phyloP scores from a whole-genome alignment of 441 rosid species.

The Raphanus hybrid region DNA sequence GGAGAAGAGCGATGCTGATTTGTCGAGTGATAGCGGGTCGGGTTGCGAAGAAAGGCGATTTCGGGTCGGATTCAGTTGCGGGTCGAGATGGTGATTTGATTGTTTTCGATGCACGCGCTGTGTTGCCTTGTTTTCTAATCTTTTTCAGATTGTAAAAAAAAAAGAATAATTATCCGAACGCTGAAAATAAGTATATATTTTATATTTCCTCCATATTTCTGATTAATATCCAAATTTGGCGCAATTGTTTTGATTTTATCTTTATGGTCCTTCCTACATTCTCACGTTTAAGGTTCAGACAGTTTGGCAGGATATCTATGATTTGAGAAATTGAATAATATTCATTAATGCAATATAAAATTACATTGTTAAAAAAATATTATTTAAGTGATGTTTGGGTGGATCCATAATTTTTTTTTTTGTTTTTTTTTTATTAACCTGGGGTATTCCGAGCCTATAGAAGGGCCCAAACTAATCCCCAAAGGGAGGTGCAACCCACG shows the following conservation, averaged over 20 bases:
- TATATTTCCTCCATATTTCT: not conserved
- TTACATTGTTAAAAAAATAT: not conserved
- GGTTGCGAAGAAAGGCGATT: slow-evolving; percentile 60
- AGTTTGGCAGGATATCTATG: slow-evolving; percentile 5
- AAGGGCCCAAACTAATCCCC: too few relatives aligned
- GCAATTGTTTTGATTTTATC: not conserved
- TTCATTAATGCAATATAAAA: not conserved
- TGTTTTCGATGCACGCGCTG: slow-evolving; percentile 86
- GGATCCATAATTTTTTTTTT: not conserved
- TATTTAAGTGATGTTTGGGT: not conserved
- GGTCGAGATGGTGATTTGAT: slow-evolving; percentile 78
- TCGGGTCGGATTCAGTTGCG: slow-evolving; percentile 75
- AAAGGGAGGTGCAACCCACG: too few relatives aligned
- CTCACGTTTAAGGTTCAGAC: slow-evolving; percentile 14
- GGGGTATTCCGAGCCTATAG: too few relatives aligned
- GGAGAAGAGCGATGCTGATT: slow-evolving; percentile 86
- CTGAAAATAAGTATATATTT: not conserved
- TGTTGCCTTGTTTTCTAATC: slow-evolving; percentile 88
- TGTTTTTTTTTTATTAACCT: too few relatives aligned
- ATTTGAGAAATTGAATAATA: not conserved
- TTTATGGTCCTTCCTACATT: not conserved
- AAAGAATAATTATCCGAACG: slow-evolving; percentile 33
- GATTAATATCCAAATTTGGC: not conserved
- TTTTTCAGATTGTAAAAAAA: slow-evolving; percentile 87
- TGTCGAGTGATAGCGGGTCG: slow-evolving; percentile 93